A percentile compares a stretch with the other conserved stretches of the same genome.
Conservation (phyloP, 225 moss, liverwort and hornwort species). For the Polytrichum formosum region DNA sequence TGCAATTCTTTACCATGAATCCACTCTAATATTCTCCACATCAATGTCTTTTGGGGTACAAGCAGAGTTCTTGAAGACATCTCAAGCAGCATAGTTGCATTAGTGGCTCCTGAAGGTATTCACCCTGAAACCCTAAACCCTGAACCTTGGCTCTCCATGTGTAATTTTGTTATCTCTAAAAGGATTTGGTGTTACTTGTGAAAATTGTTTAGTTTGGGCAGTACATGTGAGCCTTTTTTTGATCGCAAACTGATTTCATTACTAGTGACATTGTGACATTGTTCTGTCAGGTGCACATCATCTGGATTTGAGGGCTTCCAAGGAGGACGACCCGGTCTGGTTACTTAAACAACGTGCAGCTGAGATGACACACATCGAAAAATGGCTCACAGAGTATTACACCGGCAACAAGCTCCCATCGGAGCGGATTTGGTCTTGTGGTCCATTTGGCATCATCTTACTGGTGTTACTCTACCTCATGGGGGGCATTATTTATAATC, state of each 20-base stretch:
- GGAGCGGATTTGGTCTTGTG: no score
- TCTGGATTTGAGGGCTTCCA: conserved; percentile 71
- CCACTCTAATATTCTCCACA: no score
- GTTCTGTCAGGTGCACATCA: conserved; percentile 76
- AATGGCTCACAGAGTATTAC: conserved; percentile 68
- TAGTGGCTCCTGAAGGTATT: conserved; percentile 67
- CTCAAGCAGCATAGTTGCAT: conserved; percentile 77
- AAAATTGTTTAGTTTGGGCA: not conserved
- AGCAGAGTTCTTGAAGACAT: conserved; percentile 76
- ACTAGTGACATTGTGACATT: not conserved
- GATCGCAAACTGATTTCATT: not conserved
- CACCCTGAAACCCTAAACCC: conserved; percentile 1
- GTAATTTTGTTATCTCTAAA: not conserved
- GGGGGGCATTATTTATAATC: no score
- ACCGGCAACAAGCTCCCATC: not conserved
- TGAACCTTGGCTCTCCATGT: conserved; percentile 6
- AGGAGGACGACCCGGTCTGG: conserved; percentile 70
- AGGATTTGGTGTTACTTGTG: not conserved
- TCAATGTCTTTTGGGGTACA: not conserved
- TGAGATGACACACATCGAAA: conserved; percentile 63
- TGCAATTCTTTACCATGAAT: no score
- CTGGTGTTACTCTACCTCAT: no score
- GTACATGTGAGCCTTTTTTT: not conserved
- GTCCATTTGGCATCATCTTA: no score
- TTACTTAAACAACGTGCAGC: conserved; percentile 60